Base-by-base conservation (phyloP, 2,329 filamentous ascomycete genomes). In the Alternaria arbusti region DNA sequence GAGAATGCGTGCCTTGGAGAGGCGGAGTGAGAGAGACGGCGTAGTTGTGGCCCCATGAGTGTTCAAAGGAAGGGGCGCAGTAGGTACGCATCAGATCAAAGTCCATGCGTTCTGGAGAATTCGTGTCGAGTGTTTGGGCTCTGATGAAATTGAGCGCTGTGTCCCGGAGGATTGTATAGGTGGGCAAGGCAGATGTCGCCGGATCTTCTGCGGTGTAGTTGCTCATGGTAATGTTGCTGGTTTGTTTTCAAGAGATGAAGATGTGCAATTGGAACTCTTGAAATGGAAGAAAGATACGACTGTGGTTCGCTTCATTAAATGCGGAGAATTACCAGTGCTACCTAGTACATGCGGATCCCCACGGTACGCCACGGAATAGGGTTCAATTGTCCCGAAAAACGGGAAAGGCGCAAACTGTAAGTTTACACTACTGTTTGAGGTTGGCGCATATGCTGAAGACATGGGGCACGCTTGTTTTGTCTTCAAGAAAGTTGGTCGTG, bases 11-110 rank as follows among this genome's bases (percentile, higher is more conserved):
- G 22, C 63, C 63, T 54, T 76, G 72, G 5, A 78, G 62, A 0
- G 52, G 63, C 0, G 74, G 75, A 3, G 61, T 59, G 2, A 61
- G 51, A 9, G 68, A 66, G 13, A 76, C 67, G 61, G 75, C 70
- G 63, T 67, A 69, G n/a, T 69, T 69, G 64, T 78, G 78, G 47
- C 78, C 78, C 64, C 69, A 79, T 40, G 59, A 61, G 57, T 77
- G 73, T 7, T 54, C 36, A 63, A 71, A 76, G 26, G 59, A 28
- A 5, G 68, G 44, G 2, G 69, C 59, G 51, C 69, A 67, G 8
- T 69, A 59, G 10, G 67, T 60, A 32, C 61, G 65, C 40, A 78
- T 65, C 12, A 54, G 57, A 9, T 66, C 54, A 6, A 67, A 49
- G 57, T 76, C 45, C 26, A 71, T 66, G 36, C 62, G 63, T 6